Conservation (phyloP, 2,329 filamentous ascomycete genomes). For the Botryotinia globosa region DNA sequence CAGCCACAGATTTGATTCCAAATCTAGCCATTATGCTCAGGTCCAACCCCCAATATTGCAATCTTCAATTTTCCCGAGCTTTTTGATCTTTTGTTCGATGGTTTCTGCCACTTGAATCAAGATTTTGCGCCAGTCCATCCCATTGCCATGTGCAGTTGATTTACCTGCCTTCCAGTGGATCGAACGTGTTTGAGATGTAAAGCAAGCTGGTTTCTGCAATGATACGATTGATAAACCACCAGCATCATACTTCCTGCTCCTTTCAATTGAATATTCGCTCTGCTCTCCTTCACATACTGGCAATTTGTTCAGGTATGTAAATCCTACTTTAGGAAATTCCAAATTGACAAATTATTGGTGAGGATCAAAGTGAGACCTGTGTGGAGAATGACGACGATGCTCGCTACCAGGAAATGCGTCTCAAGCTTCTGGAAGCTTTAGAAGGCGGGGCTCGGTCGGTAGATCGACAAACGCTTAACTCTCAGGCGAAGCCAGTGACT, state of each 20-base stretch:
- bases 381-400: conserved; percentile 6
- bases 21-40: background rate
- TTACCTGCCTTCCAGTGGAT: background rate
- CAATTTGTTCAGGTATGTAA: background rate
- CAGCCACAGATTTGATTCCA: background rate
- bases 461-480: background rate
- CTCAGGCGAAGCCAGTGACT: background rate
- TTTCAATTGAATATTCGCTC: background rate
- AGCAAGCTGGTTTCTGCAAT: background rate
- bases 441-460: background rate
- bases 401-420: conserved; percentile 2
- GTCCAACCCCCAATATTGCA: background rate
- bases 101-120: background rate
- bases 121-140: background rate
- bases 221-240: background rate
- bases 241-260: background rate
- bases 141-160: background rate
- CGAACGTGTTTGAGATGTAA: background rate
- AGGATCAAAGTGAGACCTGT: background rate
- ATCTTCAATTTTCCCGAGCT: background rate
- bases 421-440: background rate
- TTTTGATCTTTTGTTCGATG: background rate
- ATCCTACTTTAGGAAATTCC: background rate
- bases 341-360: background rate
- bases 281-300: background rate